Evolutionary conservation across 1,284 basidiomycete species (phyloP).

Genomic region (Xanthoconium separans): DNA sequence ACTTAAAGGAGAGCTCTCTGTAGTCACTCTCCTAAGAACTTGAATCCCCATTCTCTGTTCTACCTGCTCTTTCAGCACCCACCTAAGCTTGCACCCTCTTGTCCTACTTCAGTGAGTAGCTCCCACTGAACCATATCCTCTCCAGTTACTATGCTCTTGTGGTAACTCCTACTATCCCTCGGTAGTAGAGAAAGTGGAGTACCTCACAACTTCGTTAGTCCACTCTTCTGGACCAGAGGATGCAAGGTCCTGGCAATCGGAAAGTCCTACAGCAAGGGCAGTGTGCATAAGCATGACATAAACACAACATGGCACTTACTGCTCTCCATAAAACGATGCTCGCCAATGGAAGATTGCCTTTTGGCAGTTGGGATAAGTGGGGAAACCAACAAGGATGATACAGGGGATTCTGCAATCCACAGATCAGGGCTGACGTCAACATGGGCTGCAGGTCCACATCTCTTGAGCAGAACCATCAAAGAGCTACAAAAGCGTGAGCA

Average conservation of each 20-base stretch:
- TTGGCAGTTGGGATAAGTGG: neutral
- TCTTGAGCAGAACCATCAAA: neutral
- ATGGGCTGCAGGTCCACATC: neutral
- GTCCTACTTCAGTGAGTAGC: no score
- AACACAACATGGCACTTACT: neutral
- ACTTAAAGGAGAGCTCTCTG: no score
- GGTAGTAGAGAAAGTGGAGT: no score
- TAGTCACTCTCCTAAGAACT: no score
- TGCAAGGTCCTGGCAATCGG: neutral
- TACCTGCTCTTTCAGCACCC: no score
- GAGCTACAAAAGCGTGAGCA: conserved; percentile 8
- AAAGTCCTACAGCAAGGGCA: neutral
- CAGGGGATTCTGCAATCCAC: neutral
- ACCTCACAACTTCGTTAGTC: no score
- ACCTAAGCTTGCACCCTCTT: no score
- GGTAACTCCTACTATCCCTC: no score
- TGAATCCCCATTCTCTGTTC: no score
- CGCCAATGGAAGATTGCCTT: neutral
- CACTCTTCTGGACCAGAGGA: neutral
- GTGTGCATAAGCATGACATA: neutral
- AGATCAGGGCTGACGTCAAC: neutral
- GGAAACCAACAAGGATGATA: neutral
- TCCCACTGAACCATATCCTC: no score
- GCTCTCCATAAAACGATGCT: neutral
- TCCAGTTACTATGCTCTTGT: no score